Evolutionary conservation across 345 rosid genomes (phyloP).

Genomic region (Arabidopsis arenosa): DNA sequence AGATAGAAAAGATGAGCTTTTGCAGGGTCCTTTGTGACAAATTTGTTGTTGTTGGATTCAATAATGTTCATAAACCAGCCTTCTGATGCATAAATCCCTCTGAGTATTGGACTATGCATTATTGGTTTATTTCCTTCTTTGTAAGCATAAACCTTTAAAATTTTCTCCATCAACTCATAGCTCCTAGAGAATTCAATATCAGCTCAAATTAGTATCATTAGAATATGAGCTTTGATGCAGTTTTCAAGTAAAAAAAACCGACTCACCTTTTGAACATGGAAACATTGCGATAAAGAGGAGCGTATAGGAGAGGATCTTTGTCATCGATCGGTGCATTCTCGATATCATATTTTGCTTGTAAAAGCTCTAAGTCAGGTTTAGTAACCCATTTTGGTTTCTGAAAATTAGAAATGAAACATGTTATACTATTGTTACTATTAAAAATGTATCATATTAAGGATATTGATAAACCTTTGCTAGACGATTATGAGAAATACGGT

Average conservation of each 20-base stretch:
- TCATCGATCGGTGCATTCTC: conserved; percentile 66
- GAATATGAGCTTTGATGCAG: neutral
- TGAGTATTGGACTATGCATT: conserved; percentile 66
- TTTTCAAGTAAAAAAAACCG: neutral
- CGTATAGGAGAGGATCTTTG: conserved; percentile 63
- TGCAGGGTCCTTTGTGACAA: conserved; percentile 63
- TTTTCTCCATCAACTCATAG: conserved; percentile 89
- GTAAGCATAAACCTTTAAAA: conserved; percentile 79
- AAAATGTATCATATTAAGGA: conserved; percentile 3
- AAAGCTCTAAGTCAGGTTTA: conserved; percentile 64
- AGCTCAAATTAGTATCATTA: conserved; percentile 2
- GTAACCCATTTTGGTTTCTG: conserved; percentile 83
- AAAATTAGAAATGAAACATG: conserved; percentile 33
- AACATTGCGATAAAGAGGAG: conserved; percentile 76
- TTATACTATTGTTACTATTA: neutral
- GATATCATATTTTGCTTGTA: conserved; percentile 64
- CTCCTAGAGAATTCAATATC: conserved; percentile 59
- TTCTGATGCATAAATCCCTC: conserved; percentile 94
- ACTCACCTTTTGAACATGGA: conserved; percentile 82
- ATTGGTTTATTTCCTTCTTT: conserved; percentile 84
- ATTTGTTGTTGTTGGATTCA: conserved; percentile 61
- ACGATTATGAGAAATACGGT: conserved; percentile 52
- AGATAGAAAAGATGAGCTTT: conserved; percentile 90
- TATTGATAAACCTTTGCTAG: conserved; percentile 53
- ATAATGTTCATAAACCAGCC: conserved; percentile 97